Conservation (phyloP, 306 rosid species). For the Luffa acutangula region DNA sequence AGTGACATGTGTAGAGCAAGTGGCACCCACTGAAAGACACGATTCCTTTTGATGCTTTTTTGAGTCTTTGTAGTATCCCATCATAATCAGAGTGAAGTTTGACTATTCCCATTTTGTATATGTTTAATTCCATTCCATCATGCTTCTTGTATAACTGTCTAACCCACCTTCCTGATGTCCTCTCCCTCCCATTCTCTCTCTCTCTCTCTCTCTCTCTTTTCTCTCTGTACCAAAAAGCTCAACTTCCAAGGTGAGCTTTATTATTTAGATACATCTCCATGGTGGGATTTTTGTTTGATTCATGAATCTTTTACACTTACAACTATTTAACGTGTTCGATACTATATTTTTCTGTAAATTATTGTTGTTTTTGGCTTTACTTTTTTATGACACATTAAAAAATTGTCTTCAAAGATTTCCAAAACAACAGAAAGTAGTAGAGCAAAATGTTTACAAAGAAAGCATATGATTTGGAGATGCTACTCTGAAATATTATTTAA, state of each 20-base stretch:
- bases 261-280: neutral
- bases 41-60: conserved; percentile 13
- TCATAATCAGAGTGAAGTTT: conserved; percentile 26
- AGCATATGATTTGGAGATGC: neutral
- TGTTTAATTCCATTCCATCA: conserved; percentile 8
- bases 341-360: neutral
- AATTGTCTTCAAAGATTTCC: neutral
- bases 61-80: conserved; percentile 13
- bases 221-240: neutral
- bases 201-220: neutral
- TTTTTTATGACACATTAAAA: neutral
- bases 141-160: conserved; percentile 2
- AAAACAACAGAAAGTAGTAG: neutral
- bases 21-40: conserved; percentile 1
- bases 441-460: neutral
- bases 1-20: neutral
- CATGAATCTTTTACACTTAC: neutral
- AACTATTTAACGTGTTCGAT: neutral
- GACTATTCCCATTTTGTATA: conserved; percentile 38
- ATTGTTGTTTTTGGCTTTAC: neutral
- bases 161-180: neutral
- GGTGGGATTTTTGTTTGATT: neutral
- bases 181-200: neutral
- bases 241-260: neutral
- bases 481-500: neutral